phyloP scores from a whole-genome alignment of 176 grass and related monocot species.

The Avena eriantha region DNA sequence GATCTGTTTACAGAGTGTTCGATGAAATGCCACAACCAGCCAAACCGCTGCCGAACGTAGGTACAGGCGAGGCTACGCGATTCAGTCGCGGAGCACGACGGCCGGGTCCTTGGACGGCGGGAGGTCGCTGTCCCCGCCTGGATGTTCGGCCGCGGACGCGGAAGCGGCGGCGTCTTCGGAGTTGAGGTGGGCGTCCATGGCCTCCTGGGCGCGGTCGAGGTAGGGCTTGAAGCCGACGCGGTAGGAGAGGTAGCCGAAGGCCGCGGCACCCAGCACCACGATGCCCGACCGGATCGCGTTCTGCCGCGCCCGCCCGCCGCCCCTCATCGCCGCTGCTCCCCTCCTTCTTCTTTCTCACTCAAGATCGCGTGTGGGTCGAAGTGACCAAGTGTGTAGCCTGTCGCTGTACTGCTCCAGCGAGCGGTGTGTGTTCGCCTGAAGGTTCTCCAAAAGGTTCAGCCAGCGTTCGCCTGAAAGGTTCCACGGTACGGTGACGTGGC shows the following conservation, averaged over 20 bases:
- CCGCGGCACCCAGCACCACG: slow-evolving; percentile 76
- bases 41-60: neutral
- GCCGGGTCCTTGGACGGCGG: slow-evolving; percentile 46
- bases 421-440: neutral
- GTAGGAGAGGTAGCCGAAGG: slow-evolving; percentile 90
- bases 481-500: neutral
- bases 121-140: neutral
- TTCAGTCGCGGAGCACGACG: slow-evolving; percentile 56
- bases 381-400: neutral
- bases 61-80: neutral
- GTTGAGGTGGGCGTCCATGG: slow-evolving; percentile 38
- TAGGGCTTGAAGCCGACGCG: slow-evolving; percentile 87
- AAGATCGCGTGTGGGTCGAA: neutral
- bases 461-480: slow-evolving; percentile 36
- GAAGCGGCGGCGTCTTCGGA: neutral
- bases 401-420: neutral
- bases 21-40: slow-evolving; percentile 33
- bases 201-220: slow-evolving; percentile 73
- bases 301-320: slow-evolving; percentile 49
- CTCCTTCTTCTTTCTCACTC: neutral
- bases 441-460: neutral
- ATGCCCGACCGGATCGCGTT: slow-evolving; percentile 80
- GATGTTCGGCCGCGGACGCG: neutral
- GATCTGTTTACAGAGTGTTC: slow-evolving; percentile 34
- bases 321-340: slow-evolving; percentile 21